phyloP scores from a whole-genome alignment of 2,329 filamentous ascomycete species.

The Chaetothyriales sp. region DNA sequence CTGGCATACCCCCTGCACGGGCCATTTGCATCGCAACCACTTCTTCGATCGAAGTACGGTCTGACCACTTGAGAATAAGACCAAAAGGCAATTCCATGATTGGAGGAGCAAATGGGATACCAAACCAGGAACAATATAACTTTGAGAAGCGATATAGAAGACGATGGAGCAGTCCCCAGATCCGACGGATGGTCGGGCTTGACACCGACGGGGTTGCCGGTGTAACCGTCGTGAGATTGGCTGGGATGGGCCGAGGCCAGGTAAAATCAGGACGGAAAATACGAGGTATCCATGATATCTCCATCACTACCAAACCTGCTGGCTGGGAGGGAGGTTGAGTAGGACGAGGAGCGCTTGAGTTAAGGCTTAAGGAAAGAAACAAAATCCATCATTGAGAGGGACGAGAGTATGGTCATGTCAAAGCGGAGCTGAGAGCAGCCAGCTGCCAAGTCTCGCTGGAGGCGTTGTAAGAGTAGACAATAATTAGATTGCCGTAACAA shows the following conservation, averaged over 20 bases:
- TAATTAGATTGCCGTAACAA: too few relatives aligned
- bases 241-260: conserved; percentile 17
- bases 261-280: conserved; percentile 17
- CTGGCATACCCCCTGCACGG: conserved; percentile 23
- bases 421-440: too few relatives aligned
- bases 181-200: conserved; percentile 11
- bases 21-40: conserved; percentile 25
- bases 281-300: conserved; percentile 8
- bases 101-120: conserved; percentile 19
- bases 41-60: conserved; percentile 26
- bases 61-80: conserved; percentile 27
- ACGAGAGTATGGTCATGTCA: too few relatives aligned
- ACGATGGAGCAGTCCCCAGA: conserved; percentile 22
- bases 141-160: conserved; percentile 20
- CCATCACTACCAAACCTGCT: neutral
- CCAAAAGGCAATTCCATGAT: conserved; percentile 27
- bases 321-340: neutral
- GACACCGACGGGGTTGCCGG: conserved; percentile 17
- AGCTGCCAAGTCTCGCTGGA: too few relatives aligned
- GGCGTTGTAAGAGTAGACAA: too few relatives aligned
- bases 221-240: conserved; percentile 15
- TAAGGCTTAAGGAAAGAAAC: too few relatives aligned
- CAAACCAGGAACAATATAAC: conserved; percentile 22
- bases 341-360: neutral
- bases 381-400: too few relatives aligned